These are phyloP conservation scores for Pythium diclinum DNA, from an alignment of 352 stramenopile species.

Conservation along the genomic window DNA sequence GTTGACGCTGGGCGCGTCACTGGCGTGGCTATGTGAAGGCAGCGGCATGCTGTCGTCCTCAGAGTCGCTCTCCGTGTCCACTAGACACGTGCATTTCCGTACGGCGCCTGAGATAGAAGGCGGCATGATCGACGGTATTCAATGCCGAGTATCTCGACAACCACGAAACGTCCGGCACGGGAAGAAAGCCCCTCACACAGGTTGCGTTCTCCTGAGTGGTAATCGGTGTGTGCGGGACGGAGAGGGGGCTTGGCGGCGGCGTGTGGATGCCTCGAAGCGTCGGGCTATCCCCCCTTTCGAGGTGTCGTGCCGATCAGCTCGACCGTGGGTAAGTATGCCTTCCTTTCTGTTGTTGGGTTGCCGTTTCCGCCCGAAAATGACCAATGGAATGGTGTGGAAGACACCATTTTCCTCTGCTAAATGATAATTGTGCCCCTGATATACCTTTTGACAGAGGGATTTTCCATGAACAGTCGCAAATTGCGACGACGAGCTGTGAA, in stretches of 20 bases:
- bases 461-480: not conserved
- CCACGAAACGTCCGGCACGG: not conserved
- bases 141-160: not conserved
- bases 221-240: not conserved
- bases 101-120: conserved; percentile 1
- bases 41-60: conserved; percentile 39
- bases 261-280: not conserved
- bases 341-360: conserved; percentile 16
- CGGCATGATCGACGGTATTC: conserved; percentile 8
- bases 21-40: not conserved
- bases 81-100: conserved; percentile 66
- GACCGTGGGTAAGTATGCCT: not conserved
- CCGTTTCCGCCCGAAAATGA: conserved; percentile 19
- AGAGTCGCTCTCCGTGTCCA: conserved; percentile 72
- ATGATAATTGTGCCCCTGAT: not conserved
- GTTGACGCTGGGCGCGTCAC: conserved; percentile 5
- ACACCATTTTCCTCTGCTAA: conserved; percentile 15
- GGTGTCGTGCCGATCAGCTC: not conserved
- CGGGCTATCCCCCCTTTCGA: not conserved
- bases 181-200: not conserved
- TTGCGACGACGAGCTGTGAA: not conserved
- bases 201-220: not conserved
- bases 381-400: conserved; percentile 1
- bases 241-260: not conserved
- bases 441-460: not conserved